Percentiles rank a stretch among this genome's conserved stretches.
These are phyloP conservation scores for Crithidia bombi DNA, from an alignment of 208 protist genomes.

Conservation along the genomic window DNA sequence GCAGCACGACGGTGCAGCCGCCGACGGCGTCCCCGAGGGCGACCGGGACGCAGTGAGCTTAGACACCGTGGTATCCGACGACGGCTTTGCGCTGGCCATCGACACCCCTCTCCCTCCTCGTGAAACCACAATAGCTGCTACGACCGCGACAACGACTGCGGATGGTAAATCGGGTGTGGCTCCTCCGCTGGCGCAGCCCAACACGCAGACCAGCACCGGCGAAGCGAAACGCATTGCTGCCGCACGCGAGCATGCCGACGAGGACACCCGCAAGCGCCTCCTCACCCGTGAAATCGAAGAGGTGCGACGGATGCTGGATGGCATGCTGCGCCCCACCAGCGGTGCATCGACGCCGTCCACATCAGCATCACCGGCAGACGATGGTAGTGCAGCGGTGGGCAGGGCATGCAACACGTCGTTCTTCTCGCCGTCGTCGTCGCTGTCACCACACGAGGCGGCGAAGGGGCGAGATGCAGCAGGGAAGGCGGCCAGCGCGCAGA, in stretches of 20 bases:
- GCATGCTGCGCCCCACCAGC: conserved; percentile 31
- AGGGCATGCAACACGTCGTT: neutral
- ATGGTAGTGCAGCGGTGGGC: neutral
- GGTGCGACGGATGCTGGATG: conserved; percentile 40
- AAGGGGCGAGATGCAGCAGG: neutral
- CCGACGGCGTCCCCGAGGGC: neutral
- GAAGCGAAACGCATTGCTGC: neutral
- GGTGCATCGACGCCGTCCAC: neutral
- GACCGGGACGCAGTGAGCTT: neutral
- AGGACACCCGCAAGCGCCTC: conserved; percentile 29
- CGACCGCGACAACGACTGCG: too few species aligned
- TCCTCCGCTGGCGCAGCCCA: too few species aligned
- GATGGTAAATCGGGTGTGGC: too few species aligned
- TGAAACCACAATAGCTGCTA: too few species aligned
- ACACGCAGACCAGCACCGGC: neutral
- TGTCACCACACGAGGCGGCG: neutral
- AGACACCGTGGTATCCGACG: conserved; percentile 40
- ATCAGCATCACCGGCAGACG: neutral
- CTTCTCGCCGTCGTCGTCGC: neutral
- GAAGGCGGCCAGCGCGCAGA: neutral
- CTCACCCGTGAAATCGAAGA: conserved; percentile 34
- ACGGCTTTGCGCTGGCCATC: conserved; percentile 30
- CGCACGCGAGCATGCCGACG: conserved; percentile 22
- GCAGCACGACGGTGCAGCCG: neutral
- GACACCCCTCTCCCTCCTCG: too few species aligned